phyloP scores from a whole-genome alignment of 2,329 filamentous ascomycete genomes.

The Neofusicoccum ribis region DNA sequence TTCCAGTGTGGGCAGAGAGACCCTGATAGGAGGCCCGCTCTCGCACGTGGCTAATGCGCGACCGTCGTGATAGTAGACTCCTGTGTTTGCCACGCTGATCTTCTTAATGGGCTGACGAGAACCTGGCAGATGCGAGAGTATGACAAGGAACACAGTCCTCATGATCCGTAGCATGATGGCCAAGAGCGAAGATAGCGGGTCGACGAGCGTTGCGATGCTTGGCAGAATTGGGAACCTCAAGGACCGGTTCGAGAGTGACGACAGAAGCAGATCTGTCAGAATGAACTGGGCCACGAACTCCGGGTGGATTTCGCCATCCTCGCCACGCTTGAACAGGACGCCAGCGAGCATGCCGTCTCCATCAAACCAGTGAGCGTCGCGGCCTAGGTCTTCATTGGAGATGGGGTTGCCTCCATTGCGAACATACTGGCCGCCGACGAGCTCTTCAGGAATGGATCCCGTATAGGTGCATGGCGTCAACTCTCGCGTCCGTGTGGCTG shows the following conservation, averaged over 20 bases:
- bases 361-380: conserved; percentile 73
- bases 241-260: conserved; percentile 48
- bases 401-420: conserved; percentile 71
- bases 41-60: conserved; percentile 69
- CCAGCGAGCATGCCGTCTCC: conserved; percentile 74
- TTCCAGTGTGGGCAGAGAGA: conserved; percentile 63
- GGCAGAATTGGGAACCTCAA: conserved; percentile 62
- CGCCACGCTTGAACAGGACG: conserved; percentile 56
- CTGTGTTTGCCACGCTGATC: conserved; percentile 71
- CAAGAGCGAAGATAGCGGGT: conserved; percentile 56
- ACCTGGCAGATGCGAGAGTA: conserved; percentile 59
- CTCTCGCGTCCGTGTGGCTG: conserved; percentile 57
- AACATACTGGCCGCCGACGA: conserved; percentile 69
- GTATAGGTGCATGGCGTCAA: conserved; percentile 59
- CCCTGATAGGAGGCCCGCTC: conserved; percentile 67
- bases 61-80: conserved; percentile 66
- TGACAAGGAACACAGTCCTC: conserved; percentile 58
- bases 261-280: conserved; percentile 65
- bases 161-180: conserved; percentile 55
- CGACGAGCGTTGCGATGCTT: conserved; percentile 66
- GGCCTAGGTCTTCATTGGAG: conserved; percentile 59
- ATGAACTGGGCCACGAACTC: conserved; percentile 71
- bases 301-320: conserved; percentile 50
- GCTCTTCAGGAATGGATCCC: conserved; percentile 63
- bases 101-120: conserved; percentile 60